Percentiles rank a stretch among this genome's conserved stretches.
Conservation (phyloP, 2,329 filamentous ascomycete genomes). For the Cytospora chrysosperma region DNA sequence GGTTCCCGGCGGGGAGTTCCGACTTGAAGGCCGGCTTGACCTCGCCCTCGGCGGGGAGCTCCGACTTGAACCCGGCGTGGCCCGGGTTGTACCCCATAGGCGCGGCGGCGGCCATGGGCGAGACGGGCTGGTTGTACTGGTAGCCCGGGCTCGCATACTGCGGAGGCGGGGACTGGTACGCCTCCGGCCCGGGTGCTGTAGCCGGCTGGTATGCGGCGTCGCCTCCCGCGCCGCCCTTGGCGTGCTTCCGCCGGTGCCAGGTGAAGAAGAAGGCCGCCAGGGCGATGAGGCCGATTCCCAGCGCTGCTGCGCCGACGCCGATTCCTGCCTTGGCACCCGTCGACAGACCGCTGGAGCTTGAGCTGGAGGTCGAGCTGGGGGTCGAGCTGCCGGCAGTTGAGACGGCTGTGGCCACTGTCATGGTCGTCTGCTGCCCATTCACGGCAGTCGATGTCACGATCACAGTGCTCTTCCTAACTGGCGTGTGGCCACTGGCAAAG, state of each 20-base stretch:
- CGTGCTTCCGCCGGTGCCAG: neutral
- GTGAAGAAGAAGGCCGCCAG: neutral
- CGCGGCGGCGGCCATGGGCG: neutral
- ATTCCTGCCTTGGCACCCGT: slow-evolving; percentile 11
- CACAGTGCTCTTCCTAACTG: neutral
- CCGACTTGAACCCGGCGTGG: slow-evolving; percentile 1
- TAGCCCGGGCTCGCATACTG: slow-evolving; percentile 1
- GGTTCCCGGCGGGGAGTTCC: neutral
- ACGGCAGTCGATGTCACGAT: slow-evolving; percentile 1
- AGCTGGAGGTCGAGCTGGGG: neutral
- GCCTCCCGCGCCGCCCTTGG: neutral
- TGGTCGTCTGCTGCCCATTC: neutral
- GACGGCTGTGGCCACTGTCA: neutral
- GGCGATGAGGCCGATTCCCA: neutral
- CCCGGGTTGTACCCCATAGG: neutral
- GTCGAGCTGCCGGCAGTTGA: neutral
- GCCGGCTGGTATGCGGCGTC: neutral
- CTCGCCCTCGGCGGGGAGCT: slow-evolving; percentile 1
- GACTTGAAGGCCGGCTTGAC: neutral
- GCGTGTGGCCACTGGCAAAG: slow-evolving; percentile 6
- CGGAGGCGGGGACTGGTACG: neutral
- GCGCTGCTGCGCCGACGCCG: slow-evolving; percentile 3
- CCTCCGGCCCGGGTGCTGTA: neutral
- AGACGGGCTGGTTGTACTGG: neutral
- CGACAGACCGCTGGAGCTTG: neutral